Evolutionary conservation across 2,329 filamentous ascomycete species (phyloP).

Genomic region (Xylariaceae sp.): DNA sequence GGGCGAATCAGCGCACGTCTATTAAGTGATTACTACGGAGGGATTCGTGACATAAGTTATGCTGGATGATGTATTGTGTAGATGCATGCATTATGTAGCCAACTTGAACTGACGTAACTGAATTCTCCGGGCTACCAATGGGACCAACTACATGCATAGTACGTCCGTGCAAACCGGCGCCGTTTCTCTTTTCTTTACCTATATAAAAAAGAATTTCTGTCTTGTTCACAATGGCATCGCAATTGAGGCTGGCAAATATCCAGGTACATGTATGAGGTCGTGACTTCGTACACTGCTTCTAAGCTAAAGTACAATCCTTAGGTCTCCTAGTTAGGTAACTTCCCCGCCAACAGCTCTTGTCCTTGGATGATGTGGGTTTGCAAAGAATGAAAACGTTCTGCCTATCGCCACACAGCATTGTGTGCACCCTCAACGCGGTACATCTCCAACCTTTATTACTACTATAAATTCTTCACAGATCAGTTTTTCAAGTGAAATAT

Average conservation of each 20-base stretch:
- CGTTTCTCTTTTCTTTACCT: too few species aligned
- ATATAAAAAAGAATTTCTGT: too few species aligned
- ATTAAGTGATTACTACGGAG: constrained; percentile 21
- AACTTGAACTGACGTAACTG: background rate
- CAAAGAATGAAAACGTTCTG: constrained; percentile 22
- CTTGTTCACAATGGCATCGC: too few species aligned
- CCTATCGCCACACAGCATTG: constrained; percentile 4
- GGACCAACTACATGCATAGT: too few species aligned
- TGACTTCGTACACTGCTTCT: too few species aligned
- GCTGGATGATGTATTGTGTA: background rate
- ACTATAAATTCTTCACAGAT: too few species aligned
- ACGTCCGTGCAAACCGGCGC: too few species aligned
- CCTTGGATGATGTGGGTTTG: constrained; percentile 24
- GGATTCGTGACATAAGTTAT: background rate
- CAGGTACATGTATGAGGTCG: background rate
- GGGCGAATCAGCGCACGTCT: constrained; percentile 33
- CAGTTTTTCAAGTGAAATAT: too few species aligned
- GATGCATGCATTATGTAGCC: background rate
- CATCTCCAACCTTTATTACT: too few species aligned
- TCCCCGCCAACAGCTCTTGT: constrained; percentile 8
- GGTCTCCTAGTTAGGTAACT: background rate
- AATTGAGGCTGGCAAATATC: too few species aligned
- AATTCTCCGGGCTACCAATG: too few species aligned
- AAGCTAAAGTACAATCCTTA: too few species aligned
- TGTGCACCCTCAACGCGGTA: background rate